These are phyloP conservation scores for Elaeis oleifera DNA, from an alignment of 202 grass and related monocot species.

Conservation along the genomic window DNA sequence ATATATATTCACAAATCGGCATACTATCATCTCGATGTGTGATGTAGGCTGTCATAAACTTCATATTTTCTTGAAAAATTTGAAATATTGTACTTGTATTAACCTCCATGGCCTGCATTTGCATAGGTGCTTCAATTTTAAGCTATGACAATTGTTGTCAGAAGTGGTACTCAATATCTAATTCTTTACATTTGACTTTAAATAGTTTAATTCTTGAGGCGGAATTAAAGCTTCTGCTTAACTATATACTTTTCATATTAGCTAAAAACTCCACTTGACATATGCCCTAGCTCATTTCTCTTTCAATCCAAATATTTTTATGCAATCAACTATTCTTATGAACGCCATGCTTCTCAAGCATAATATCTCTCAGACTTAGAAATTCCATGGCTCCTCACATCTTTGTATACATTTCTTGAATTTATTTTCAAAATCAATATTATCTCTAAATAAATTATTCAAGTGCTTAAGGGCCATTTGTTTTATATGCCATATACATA, in stretches of 20 bases:
- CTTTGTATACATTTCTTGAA: constrained; percentile 28
- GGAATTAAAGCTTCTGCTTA: constrained; percentile 37
- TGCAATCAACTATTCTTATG: neutral
- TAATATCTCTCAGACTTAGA: constrained; percentile 44
- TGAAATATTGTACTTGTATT: constrained; percentile 64
- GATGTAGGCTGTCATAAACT: constrained; percentile 69
- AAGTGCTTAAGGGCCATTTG: too few species aligned
- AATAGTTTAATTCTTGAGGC: constrained; percentile 31
- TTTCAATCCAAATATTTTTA: constrained; percentile 32
- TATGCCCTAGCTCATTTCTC: constrained; percentile 66
- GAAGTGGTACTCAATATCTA: constrained; percentile 44
- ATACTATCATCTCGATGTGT: constrained; percentile 45
- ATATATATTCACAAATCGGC: constrained; percentile 42
- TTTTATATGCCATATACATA: too few species aligned
- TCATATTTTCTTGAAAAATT: constrained; percentile 48
- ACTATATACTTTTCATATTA: constrained; percentile 51
- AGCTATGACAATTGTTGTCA: constrained; percentile 41
- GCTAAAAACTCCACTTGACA: constrained; percentile 46
- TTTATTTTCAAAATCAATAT: too few species aligned
- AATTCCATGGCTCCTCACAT: constrained; percentile 51
- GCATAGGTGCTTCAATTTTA: constrained; percentile 63
- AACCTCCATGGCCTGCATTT: constrained; percentile 41
- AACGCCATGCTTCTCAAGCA: constrained; percentile 60
- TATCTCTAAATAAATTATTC: too few species aligned
- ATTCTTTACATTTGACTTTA: constrained; percentile 27